phyloP scores from a whole-genome alignment of 306 rosid species.

The Dryas drummondii region DNA sequence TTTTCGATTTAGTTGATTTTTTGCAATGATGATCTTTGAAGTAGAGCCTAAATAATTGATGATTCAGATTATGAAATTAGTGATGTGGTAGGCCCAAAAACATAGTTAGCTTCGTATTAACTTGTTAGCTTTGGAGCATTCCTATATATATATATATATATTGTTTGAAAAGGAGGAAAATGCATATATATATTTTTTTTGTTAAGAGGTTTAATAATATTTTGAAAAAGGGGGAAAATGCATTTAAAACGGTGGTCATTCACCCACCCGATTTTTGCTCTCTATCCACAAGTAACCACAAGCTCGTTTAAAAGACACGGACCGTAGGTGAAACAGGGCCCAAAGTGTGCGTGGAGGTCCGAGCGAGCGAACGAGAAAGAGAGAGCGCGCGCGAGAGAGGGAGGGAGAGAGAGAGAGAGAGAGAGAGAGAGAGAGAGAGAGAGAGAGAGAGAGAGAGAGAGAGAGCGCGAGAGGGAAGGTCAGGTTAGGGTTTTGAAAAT shows the following conservation, averaged over 20 bases:
- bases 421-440: not conserved
- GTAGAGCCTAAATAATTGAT: too few relatives aligned
- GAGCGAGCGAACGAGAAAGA: slow-evolving; percentile 5
- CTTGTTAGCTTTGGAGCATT: too few relatives aligned
- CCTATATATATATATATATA: too few relatives aligned
- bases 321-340: not conserved
- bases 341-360: not conserved
- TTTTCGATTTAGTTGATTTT: too few relatives aligned
- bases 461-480: slow-evolving; percentile 24
- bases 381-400: slow-evolving; percentile 2
- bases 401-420: not conserved
- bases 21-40: too few relatives aligned
- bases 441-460: not conserved
- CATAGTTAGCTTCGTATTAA: too few relatives aligned
- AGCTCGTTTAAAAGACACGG: not conserved
- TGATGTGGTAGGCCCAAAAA: too few relatives aligned
- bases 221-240: too few relatives aligned
- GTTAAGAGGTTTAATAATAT: too few relatives aligned
- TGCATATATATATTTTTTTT: too few relatives aligned
- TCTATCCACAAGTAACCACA: not conserved
- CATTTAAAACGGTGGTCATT: not conserved
- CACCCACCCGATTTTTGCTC: not conserved
- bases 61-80: too few relatives aligned
- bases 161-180: too few relatives aligned
- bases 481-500: slow-evolving; percentile 50